phyloP scores from a whole-genome alignment of 176 grass and related monocot genomes.

The Oryza australiensis region DNA sequence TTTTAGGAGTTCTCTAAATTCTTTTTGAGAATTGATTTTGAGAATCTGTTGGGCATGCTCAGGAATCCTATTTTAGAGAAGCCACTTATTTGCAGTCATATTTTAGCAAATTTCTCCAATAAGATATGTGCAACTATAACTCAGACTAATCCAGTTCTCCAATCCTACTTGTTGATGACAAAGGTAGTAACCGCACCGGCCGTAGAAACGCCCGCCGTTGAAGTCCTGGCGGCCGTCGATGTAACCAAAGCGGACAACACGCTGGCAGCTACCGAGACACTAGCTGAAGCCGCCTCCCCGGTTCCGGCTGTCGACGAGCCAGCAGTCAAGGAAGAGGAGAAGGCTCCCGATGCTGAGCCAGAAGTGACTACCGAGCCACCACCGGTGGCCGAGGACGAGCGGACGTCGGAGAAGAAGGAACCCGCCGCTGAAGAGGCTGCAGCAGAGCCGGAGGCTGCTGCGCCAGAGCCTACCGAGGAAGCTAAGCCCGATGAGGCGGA shows the following conservation, averaged over 20 bases:
- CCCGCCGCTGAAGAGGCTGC: background rate
- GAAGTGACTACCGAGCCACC: background rate
- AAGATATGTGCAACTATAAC: too few relatives aligned
- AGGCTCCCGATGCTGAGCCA: background rate
- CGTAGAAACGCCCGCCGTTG: background rate
- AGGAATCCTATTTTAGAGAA: too few relatives aligned
- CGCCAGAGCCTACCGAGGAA: background rate
- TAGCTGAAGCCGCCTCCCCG: background rate
- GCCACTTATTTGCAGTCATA: too few relatives aligned
- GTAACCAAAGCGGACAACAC: background rate
- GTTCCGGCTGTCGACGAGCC: background rate
- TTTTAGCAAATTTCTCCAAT: too few relatives aligned
- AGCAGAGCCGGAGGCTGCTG: background rate
- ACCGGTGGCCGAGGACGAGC: background rate
- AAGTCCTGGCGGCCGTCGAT: background rate
- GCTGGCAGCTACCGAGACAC: background rate
- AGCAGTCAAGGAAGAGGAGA: background rate
- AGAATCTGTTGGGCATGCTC: too few relatives aligned
- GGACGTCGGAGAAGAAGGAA: background rate
- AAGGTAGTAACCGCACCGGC: constrained; percentile 10
- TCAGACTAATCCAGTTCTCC: background rate
- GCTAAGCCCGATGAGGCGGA: background rate
- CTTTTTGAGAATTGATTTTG: too few relatives aligned
- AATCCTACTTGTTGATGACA: background rate
- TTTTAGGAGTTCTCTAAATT: too few relatives aligned